Evolutionary conservation across 2,329 filamentous ascomycete genomes (phyloP).

Genomic region (Peltaster fructicola): DNA sequence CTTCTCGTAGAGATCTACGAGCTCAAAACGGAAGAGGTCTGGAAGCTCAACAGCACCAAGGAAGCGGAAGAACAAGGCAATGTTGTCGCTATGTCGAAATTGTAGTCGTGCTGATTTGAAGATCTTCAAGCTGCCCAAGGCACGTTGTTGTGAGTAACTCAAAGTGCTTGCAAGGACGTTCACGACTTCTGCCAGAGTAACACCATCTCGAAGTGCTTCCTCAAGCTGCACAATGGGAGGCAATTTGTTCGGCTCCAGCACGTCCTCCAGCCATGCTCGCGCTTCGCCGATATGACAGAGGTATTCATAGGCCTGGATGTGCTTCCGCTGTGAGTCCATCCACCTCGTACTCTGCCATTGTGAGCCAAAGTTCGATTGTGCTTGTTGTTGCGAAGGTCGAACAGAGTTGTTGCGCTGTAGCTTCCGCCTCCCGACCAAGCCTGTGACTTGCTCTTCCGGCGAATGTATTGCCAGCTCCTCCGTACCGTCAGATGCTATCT

Average conservation of each 20-base stretch:
- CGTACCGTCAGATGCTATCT: slow-evolving; percentile 49
- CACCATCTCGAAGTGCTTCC: slow-evolving; percentile 78
- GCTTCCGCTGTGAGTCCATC: slow-evolving; percentile 98
- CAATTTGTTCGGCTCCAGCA: slow-evolving; percentile 59
- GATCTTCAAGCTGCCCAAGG: slow-evolving; percentile 39
- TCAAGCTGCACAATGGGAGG: slow-evolving; percentile 88
- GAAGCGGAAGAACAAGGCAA: slow-evolving; percentile 88
- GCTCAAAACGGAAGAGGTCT: slow-evolving; percentile 88
- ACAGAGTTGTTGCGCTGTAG: slow-evolving; percentile 50
- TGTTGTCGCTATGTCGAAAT: slow-evolving; percentile 94
- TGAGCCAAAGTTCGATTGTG: slow-evolving; percentile 15
- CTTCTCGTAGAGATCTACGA: slow-evolving; percentile 97
- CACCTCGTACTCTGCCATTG: slow-evolving; percentile 61
- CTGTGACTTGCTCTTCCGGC: slow-evolving; percentile 69
- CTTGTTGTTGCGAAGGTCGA: slow-evolving; percentile 34
- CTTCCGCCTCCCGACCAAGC: slow-evolving; percentile 65
- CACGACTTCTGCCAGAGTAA: slow-evolving; percentile 86
- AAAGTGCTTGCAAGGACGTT: slow-evolving; percentile 68
- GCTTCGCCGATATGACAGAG: slow-evolving; percentile 97
- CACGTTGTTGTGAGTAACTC: slow-evolving; percentile 28
- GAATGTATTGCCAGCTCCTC: slow-evolving; percentile 69
- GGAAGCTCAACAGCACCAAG: slow-evolving; percentile 81
- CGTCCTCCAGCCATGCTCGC: slow-evolving; percentile 95
- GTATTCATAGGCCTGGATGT: slow-evolving; percentile 93
- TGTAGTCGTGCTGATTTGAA: slow-evolving; percentile 75